These are phyloP conservation scores for Keithomyces neogunnii DNA, from an alignment of 2,329 filamentous ascomycete species.

Conservation along the genomic window DNA sequence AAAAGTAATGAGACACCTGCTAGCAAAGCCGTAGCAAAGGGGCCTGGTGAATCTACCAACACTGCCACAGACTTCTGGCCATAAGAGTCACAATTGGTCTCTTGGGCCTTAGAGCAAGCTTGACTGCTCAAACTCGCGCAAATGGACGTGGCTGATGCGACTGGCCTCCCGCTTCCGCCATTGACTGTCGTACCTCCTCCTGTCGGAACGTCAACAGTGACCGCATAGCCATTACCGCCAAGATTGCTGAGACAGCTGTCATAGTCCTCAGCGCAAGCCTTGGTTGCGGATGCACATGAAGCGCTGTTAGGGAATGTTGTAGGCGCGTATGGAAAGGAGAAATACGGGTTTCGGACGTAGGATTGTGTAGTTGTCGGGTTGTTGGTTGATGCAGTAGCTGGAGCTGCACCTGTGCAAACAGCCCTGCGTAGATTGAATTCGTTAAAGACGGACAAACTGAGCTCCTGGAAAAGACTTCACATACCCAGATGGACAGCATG, in stretches of 20 bases:
- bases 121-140: constrained; percentile 46
- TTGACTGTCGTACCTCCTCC: constrained; percentile 44
- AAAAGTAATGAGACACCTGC: not conserved
- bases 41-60: not conserved
- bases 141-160: constrained; percentile 40
- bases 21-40: not conserved
- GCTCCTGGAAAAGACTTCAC: constrained; percentile 11
- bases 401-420: constrained; percentile 49
- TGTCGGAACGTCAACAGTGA: constrained; percentile 48
- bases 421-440: constrained; percentile 26
- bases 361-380: constrained; percentile 32
- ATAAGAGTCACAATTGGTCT: constrained; percentile 27
- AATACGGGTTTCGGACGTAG: constrained; percentile 49
- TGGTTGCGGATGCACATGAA: constrained; percentile 42
- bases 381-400: constrained; percentile 26
- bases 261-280: constrained; percentile 45
- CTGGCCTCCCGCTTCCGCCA: constrained; percentile 29
- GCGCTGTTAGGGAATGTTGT: constrained; percentile 42
- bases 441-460: not conserved
- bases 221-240: constrained; percentile 34
- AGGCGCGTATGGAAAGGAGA: constrained; percentile 50
- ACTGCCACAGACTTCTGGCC: constrained; percentile 9
- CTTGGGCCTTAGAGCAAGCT: constrained; percentile 39
- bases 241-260: constrained; percentile 43
- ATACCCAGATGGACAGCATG: constrained; percentile 46